phyloP scores from a whole-genome alignment of 352 stramenopile species.

The Vaucheria bursata region DNA sequence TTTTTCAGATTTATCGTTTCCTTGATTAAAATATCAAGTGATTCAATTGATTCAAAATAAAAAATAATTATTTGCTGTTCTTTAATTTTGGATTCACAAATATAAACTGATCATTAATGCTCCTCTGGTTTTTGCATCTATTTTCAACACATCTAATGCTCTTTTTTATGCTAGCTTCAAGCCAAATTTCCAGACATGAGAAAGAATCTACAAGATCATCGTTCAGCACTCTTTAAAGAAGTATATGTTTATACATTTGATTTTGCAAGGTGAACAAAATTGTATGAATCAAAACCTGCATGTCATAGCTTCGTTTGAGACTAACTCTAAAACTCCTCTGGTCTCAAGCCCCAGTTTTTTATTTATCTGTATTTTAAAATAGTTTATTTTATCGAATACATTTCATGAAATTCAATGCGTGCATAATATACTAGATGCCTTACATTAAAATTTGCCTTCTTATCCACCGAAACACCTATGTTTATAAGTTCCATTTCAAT shows the following conservation, averaged over 20 bases:
- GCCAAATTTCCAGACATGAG: not conserved
- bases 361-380: not conserved
- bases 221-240: not conserved
- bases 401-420: not conserved
- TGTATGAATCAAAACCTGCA: not conserved
- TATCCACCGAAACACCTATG: no score
- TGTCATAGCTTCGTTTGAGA: not conserved
- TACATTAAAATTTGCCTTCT: no score
- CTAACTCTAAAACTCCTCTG: not conserved
- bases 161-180: not conserved
- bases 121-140: not conserved
- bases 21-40: not conserved
- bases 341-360: not conserved
- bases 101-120: not conserved
- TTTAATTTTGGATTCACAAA: not conserved
- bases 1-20: no score
- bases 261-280: slow-evolving; percentile 1
- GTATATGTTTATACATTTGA: not conserved
- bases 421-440: not conserved
- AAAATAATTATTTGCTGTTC: not conserved
- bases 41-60: not conserved
- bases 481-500: no score
- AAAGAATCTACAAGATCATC: not conserved
- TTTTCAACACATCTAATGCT: not conserved
- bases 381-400: not conserved